Percentiles rank a stretch among this genome's conserved stretches.
Evolutionary conservation across 768 basidiomycete species (phyloP).

Genomic region (Suillus fuscotomentosus): DNA sequence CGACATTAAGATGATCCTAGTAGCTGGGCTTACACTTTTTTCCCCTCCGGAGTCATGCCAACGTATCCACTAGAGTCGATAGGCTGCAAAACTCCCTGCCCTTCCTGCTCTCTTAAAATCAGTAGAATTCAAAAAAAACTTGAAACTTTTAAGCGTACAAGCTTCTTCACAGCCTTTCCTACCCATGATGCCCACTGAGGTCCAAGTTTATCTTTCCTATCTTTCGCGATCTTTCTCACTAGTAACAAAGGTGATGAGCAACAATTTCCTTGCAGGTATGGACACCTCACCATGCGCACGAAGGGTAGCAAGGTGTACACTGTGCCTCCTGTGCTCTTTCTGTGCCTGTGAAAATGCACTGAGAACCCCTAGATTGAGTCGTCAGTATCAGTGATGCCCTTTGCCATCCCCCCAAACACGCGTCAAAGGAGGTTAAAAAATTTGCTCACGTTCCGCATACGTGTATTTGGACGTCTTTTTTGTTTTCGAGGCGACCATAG

Average conservation of each 20-base stretch:
- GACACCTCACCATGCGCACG: slow-evolving; percentile 41
- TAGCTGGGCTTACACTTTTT: slow-evolving; percentile 40
- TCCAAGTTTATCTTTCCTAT: slow-evolving; percentile 44
- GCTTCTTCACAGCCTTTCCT: slow-evolving; percentile 40
- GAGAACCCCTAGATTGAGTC: slow-evolving; percentile 39
- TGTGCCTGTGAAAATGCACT: slow-evolving; percentile 44
- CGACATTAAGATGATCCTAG: slow-evolving; percentile 2
- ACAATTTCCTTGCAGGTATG: neutral
- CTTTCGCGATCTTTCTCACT: slow-evolving; percentile 48
- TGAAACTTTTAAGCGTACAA: slow-evolving; percentile 29
- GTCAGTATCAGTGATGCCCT: slow-evolving; percentile 2
- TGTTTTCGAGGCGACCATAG: slow-evolving; percentile 32
- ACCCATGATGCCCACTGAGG: slow-evolving; percentile 51
- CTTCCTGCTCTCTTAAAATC: slow-evolving; percentile 32
- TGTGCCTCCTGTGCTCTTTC: slow-evolving; percentile 43
- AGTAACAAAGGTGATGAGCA: neutral
- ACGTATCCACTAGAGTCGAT: slow-evolving; percentile 36
- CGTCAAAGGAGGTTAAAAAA: neutral
- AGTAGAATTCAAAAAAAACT: neutral
- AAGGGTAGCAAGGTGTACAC: slow-evolving; percentile 45
- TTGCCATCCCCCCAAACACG: neutral
- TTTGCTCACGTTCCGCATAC: slow-evolving; percentile 42
- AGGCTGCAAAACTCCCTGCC: slow-evolving; percentile 41
- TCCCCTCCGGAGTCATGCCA: slow-evolving; percentile 41
- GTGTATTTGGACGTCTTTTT: slow-evolving; percentile 32